Conservation (phyloP, 176 grass and related monocot genomes). For the Otatea glauca region DNA sequence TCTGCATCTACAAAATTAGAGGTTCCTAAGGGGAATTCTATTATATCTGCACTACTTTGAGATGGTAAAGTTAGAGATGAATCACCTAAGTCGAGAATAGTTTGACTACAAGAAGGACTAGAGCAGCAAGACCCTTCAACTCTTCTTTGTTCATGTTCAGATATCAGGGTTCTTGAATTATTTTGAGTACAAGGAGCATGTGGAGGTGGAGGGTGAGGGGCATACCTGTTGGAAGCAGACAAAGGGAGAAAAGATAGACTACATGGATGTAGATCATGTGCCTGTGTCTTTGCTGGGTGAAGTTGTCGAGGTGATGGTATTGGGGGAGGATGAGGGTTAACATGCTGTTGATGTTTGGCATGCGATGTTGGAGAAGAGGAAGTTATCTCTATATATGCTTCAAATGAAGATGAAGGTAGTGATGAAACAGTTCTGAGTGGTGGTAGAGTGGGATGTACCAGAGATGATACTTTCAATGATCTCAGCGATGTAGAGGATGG, state of each 20-base stretch:
- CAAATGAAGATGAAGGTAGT: slow-evolving; percentile 47
- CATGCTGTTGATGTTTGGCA: slow-evolving; percentile 29
- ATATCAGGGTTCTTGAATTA: slow-evolving; percentile 32
- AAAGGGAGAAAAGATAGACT: slow-evolving; percentile 35
- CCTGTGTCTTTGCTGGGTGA: slow-evolving; percentile 22
- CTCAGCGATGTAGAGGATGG: slow-evolving; percentile 2
- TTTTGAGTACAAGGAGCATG: slow-evolving; percentile 19
- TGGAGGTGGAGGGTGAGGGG: not conserved
- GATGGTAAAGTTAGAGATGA: slow-evolving; percentile 27
- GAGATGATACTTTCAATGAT: slow-evolving; percentile 34
- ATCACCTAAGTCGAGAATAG: slow-evolving; percentile 30
- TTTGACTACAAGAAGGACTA: slow-evolving; percentile 40
- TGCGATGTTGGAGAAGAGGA: slow-evolving; percentile 39
- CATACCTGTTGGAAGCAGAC: slow-evolving; percentile 15
- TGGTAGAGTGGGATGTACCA: slow-evolving; percentile 45
- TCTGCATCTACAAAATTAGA: slow-evolving; percentile 39
- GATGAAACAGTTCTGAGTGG: slow-evolving; percentile 45
- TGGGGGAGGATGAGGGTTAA: slow-evolving; percentile 16
- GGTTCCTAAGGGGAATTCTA: slow-evolving; percentile 18
- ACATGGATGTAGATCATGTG: slow-evolving; percentile 34
- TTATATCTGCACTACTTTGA: slow-evolving; percentile 29
- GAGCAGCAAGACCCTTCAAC: slow-evolving; percentile 29
- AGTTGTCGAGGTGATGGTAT: slow-evolving; percentile 30
- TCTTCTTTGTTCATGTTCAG: slow-evolving; percentile 34
- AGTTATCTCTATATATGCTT: slow-evolving; percentile 45